Base-by-base conservation (phyloP, 805 yeast genomes). In the Kuraishia cidri region DNA sequence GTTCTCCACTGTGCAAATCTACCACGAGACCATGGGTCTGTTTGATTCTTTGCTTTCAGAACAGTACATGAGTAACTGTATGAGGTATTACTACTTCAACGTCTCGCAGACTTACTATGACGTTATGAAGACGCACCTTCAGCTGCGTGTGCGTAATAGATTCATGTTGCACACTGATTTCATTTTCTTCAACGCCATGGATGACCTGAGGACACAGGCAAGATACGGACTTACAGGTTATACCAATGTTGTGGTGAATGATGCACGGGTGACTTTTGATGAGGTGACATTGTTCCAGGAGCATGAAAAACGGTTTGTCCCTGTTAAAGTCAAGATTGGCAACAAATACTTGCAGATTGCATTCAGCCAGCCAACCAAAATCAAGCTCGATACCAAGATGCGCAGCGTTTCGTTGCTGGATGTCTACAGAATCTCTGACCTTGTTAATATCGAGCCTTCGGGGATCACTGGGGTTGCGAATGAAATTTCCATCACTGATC, bases 311-410 rank as follows among this genome's bases (percentile, higher is more conserved):
- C 57, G 69, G 22, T 75, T 71, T 41, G 58, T 68, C 13, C 79
- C 84, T 1, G 79, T 79, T 3, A 67, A 72, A 0, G 37, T 85
- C 38, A 76, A 73, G 43, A 66, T 85, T 33, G 95, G 95, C 6
- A 69, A 80, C 36, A 74, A 72, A 43, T 79, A 63, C 56, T 46
- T 84, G 28, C 88, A 81, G 47, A 54, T 82, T 3, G 46, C 62
- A 16, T 60, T 64, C 15, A 66, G 60, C 16, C 63, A 65, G 19
- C 67, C 72, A 3, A 55, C 51, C 27, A 49, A 61, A n/a, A 32
- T 62, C 8, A 66, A 63, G 37, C 35, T 66, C 11, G 50, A 50
- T 10, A 58, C 53, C 18, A 56, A 44, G 3, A 42, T 62, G 44
- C 51, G 56, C 26, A 50, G 58, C 6, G 40, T 72, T 14, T 55